These are phyloP conservation scores for Panellus pusillus DNA, from an alignment of 768 basidiomycete species.

Conservation along the genomic window DNA sequence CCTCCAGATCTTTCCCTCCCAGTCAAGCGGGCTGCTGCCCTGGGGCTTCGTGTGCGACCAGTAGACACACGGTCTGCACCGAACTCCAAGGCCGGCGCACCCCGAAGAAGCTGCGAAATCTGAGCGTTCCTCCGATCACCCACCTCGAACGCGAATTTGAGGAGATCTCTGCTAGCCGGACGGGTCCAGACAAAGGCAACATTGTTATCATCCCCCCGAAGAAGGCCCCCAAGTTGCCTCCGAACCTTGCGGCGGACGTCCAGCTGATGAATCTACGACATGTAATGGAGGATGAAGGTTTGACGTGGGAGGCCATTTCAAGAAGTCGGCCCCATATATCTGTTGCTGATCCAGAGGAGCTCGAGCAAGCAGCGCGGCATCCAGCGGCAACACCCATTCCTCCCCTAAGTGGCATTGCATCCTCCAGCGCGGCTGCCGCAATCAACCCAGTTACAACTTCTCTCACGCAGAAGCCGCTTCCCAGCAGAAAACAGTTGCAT, in stretches of 20 bases:
- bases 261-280: slow-evolving; percentile 30
- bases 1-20: slow-evolving; percentile 4
- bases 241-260: slow-evolving; percentile 25
- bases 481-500: slow-evolving; percentile 9
- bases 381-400: not conserved
- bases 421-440: not conserved
- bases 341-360: slow-evolving; percentile 11
- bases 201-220: slow-evolving; percentile 23
- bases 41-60: slow-evolving; percentile 14
- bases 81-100: slow-evolving; percentile 3
- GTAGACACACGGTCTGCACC: not conserved
- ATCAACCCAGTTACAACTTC: not conserved
- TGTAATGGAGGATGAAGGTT: slow-evolving; percentile 22
- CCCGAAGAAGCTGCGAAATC: slow-evolving; percentile 7
- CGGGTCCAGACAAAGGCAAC: slow-evolving; percentile 30
- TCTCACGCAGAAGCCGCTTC: slow-evolving; percentile 1
- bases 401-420: too few relatives aligned
- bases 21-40: slow-evolving; percentile 14
- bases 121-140: slow-evolving; percentile 4
- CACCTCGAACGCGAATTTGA: not conserved
- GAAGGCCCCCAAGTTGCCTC: slow-evolving; percentile 14
- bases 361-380: not conserved
- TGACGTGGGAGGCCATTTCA: slow-evolving; percentile 19
- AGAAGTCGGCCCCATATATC: slow-evolving; percentile 9
- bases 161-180: slow-evolving; percentile 24